A percentile compares a stretch with the other conserved stretches of the same genome.
Evolutionary conservation across 176 grass and related monocot genomes (phyloP).

Genomic region (Dendrocalamus sinicus): DNA sequence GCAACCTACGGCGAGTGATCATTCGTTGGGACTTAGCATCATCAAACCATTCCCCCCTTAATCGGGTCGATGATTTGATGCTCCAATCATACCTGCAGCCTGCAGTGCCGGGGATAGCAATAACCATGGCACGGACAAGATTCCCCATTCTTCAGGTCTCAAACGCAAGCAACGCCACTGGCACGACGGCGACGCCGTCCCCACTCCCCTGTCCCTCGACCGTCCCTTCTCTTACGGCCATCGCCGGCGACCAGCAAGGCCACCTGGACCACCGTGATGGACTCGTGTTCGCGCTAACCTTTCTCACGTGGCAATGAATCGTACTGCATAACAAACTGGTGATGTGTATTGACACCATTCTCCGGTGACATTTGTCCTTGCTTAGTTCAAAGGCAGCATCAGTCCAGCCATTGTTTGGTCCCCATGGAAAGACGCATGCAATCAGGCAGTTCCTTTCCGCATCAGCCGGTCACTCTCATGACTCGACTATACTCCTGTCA

Average conservation of each 20-base stretch:
- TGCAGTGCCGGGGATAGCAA: background rate
- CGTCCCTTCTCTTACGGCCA: background rate
- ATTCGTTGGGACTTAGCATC: conserved; percentile 29
- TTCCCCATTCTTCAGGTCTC: conserved; percentile 2
- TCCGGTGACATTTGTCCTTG: background rate
- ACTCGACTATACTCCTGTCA: conserved; percentile 42
- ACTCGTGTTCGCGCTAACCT: background rate
- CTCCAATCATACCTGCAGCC: conserved; percentile 8
- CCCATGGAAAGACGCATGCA: background rate
- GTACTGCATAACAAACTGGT: background rate
- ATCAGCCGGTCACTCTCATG: conserved; percentile 23
- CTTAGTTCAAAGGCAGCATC: conserved; percentile 38
- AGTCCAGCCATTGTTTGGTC: background rate
- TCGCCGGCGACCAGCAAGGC: background rate
- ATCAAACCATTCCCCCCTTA: background rate
- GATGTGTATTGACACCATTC: background rate
- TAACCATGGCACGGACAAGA: conserved; percentile 25
- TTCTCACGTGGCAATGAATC: background rate
- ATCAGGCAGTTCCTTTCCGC: conserved; percentile 24
- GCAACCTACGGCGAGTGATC: background rate
- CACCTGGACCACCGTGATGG: background rate
- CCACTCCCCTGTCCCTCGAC: background rate
- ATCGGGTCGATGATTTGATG: background rate
- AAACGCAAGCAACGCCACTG: background rate
- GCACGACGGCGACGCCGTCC: background rate